phyloP scores from a whole-genome alignment of 2,329 filamentous ascomycete genomes.

The Beauveria brongniartii region DNA sequence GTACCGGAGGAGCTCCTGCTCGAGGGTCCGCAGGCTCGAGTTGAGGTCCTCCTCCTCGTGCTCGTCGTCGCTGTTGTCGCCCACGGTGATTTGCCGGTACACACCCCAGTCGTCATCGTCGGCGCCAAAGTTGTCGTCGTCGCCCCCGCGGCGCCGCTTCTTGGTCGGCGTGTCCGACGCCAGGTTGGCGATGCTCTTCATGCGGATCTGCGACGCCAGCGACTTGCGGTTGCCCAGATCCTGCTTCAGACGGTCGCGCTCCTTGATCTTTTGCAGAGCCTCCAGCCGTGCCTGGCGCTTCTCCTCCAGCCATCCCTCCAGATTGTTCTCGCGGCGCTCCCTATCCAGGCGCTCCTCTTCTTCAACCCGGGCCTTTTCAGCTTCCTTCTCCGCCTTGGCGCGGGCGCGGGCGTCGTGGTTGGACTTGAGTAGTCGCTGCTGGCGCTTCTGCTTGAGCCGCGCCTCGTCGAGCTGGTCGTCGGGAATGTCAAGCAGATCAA shows the following conservation, averaged over 20 bases:
- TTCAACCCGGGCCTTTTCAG: constrained; percentile 74
- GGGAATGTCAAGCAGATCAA: constrained; percentile 78
- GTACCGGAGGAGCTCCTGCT: constrained; percentile 76
- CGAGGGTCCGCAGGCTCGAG: constrained; percentile 64
- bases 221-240: constrained; percentile 96
- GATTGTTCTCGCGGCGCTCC: constrained; percentile 73
- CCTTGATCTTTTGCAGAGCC: constrained; percentile 77
- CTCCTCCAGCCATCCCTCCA: constrained; percentile 81
- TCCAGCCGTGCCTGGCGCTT: constrained; percentile 64
- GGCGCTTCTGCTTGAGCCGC: constrained; percentile 81
- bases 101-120: constrained; percentile 98
- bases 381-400: constrained; percentile 94
- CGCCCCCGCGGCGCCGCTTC: constrained; percentile 76
- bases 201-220: constrained; percentile 88
- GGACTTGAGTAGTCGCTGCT: constrained; percentile 86
- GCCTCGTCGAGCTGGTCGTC: constrained; percentile 93
- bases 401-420: constrained; percentile 87
- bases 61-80: constrained; percentile 74
- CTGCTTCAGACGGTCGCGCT: constrained; percentile 84
- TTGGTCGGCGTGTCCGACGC: constrained; percentile 81
- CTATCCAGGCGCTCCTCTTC: constrained; percentile 79
- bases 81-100: constrained; percentile 85
- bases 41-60: constrained; percentile 87
- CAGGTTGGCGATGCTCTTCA: constrained; percentile 96
- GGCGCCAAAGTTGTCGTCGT: constrained; percentile 93